Conservation (phyloP, 2,329 filamentous ascomycete species). For the Blumeria hordei region DNA sequence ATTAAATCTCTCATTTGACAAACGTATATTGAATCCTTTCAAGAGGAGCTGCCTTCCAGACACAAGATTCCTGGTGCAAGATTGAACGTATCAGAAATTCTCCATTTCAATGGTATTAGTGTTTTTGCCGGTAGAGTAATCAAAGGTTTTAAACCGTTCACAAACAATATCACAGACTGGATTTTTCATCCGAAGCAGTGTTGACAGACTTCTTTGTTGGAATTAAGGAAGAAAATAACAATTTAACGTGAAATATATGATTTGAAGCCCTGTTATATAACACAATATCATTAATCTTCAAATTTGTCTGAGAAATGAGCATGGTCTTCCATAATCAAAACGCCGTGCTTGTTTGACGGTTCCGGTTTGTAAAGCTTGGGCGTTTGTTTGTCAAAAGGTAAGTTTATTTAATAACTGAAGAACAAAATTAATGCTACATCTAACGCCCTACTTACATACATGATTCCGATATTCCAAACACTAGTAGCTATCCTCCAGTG, state of each 20-base stretch:
- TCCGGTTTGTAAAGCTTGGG: no score
- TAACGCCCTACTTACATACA: no score
- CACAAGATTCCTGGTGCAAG: neutral
- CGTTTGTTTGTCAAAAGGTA: no score
- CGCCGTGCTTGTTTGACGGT: no score
- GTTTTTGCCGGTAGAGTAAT: neutral
- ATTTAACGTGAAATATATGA: neutral
- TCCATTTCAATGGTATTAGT: neutral
- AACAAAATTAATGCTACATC: no score
- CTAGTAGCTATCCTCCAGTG: no score
- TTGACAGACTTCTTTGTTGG: neutral
- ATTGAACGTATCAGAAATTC: neutral
- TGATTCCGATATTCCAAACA: no score
- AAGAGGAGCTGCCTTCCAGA: neutral
- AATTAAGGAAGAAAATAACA: neutral
- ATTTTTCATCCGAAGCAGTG: neutral
- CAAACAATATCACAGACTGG: neutral
- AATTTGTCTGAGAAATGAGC: neutral
- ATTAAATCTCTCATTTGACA: neutral
- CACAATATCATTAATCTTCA: neutral
- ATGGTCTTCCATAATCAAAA: neutral
- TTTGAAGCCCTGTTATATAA: neutral
- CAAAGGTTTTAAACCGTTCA: neutral
- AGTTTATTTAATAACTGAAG: no score
- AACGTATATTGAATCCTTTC: neutral